Percentiles rank a stretch among this genome's conserved stretches.
phyloP scores from a whole-genome alignment of 805 yeast genomes.

The Nakazawaea molendinolei region DNA sequence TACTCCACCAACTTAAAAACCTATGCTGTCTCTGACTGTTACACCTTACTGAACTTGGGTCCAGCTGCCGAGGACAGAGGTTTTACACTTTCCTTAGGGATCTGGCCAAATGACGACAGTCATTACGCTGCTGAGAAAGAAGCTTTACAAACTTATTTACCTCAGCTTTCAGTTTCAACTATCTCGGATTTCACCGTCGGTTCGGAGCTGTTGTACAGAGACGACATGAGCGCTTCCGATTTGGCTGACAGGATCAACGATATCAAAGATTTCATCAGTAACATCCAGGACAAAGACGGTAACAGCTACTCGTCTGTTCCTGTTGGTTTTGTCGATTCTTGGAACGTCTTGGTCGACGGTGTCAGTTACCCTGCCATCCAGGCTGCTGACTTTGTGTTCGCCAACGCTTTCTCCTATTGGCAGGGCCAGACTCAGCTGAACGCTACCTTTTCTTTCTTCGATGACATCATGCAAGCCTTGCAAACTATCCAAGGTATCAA shows the following conservation, averaged over 20 bases:
- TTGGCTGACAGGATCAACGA: constrained; percentile 64
- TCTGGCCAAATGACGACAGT: constrained; percentile 88
- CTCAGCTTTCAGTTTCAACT: constrained; percentile 59
- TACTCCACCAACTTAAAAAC: constrained; percentile 70
- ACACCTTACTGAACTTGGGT: constrained; percentile 76
- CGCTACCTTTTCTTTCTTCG: constrained; percentile 87
- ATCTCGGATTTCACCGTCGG: constrained; percentile 83
- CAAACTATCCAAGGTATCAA: constrained; percentile 80
- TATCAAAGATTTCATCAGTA: constrained; percentile 51
- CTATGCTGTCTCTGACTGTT: constrained; percentile 91
- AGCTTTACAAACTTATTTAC: constrained; percentile 68
- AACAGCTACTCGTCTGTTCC: constrained; percentile 61
- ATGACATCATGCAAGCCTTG: constrained; percentile 96
- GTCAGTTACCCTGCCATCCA: constrained; percentile 61
- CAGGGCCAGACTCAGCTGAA: constrained; percentile 87
- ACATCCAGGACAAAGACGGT: constrained; percentile 75
- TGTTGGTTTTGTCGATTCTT: constrained; percentile 94
- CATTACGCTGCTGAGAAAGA: constrained; percentile 69
- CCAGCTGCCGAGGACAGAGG: constrained; percentile 81
- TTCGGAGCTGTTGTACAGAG: constrained; percentile 93
- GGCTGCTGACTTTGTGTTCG: constrained; percentile 81
- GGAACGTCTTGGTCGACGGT: constrained; percentile 88
- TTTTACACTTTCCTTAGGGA: constrained; percentile 72
- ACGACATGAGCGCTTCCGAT: constrained; percentile 67
- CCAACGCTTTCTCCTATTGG: constrained; percentile 98